Evolutionary conservation across 345 rosid genomes (phyloP), one percentile per base, ranked within the genome.

Genomic region (Luvunga scandens): DNA sequence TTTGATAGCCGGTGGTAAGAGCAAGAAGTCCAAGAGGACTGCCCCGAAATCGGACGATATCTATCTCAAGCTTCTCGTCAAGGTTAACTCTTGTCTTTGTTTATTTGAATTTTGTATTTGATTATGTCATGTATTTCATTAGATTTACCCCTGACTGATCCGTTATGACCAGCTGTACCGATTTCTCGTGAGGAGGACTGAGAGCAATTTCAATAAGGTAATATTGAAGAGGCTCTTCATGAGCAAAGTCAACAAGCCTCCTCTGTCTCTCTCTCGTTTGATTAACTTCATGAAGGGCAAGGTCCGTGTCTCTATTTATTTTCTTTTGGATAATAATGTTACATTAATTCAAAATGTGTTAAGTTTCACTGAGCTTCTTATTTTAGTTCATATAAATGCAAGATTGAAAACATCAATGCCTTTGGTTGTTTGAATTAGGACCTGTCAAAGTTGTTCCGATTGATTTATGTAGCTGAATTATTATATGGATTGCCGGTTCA

Each of bases 1-100:
- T 82, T 78, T 92, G 85, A 78, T 84, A 75, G 92, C 93, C 21
- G 97, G 94, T 31, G 94, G 94, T 56, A 89, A 90, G 97, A 87
- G 89, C 83, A 92, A 89, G 87, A 89, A 86, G 86, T 84, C 93
- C 48, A 89, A 89, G 84, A 77, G 94, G 14, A 90, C 91, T 9
- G 93, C 90, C 0, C 93, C 97, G 19, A 92, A 90, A 61, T 90
- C 94, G 7, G 85, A 90, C 19, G 97, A 92, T 88, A 78, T 92
- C 71, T 92, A 90, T 70, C 92, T 92, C 73, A 92, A 90, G 88
- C 93, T 92, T 31, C 92, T 92, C 67, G 97, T 92, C 77, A 92
- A 92, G 94, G 93, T 92, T 92, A n/a, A 1, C 66, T 65, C 13
- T 14, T 24, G 2, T 10, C 2, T 16, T 0, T 50, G 13, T 31